Conservation (phyloP, 768 basidiomycete genomes). For the Tricholoma flavovirens region DNA sequence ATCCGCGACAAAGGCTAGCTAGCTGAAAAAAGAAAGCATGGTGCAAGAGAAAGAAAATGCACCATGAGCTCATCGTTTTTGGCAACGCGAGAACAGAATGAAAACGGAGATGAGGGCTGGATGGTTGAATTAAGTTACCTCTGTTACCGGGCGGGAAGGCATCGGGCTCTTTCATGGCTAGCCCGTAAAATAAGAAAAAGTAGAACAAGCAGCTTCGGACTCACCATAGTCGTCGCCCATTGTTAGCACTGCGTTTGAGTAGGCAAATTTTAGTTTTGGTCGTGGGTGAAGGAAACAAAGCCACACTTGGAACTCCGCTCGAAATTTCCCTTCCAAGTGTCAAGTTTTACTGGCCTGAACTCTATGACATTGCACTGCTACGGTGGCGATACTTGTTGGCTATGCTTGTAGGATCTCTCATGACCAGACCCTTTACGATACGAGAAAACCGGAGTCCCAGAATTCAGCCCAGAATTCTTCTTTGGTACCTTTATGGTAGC, state of each 20-base stretch:
- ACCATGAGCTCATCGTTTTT: constrained; percentile 60
- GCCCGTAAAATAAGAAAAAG: constrained; percentile 18
- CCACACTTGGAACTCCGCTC: constrained; percentile 36
- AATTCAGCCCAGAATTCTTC: no score
- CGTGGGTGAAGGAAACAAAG: constrained; percentile 12
- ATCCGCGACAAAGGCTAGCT: constrained; percentile 46
- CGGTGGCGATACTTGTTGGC: no score
- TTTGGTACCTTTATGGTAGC: no score
- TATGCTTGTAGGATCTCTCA: no score
- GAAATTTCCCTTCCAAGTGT: not conserved
- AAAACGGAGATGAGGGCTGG: constrained; percentile 9
- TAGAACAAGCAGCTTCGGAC: constrained; percentile 23
- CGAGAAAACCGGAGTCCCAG: no score
- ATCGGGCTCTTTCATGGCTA: constrained; percentile 13
- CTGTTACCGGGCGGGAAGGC: constrained; percentile 12
- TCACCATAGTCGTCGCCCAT: constrained; percentile 58
- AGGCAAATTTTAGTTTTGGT: constrained; percentile 16
- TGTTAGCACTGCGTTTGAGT: constrained; percentile 14
- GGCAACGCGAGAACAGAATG: constrained; percentile 24
- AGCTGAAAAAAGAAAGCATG: constrained; percentile 57
- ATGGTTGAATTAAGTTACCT: constrained; percentile 18
- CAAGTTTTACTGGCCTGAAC: not conserved
- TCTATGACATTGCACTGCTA: no score
- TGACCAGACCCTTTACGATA: no score
- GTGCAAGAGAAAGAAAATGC: constrained; percentile 50